phyloP scores from a whole-genome alignment of 73 alveolate genomes.

The Urostyla sp. region DNA sequence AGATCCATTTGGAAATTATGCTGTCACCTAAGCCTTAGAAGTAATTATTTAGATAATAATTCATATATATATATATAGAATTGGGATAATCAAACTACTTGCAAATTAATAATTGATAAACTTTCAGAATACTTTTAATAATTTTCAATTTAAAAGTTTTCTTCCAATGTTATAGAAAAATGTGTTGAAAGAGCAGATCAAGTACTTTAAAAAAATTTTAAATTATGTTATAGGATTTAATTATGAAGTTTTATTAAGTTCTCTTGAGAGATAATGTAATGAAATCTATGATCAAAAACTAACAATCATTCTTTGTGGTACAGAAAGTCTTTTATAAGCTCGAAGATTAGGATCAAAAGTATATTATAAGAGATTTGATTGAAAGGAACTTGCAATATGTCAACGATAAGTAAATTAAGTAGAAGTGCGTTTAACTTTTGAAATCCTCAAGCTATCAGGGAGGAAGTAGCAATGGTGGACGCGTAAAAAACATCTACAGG shows the following conservation, averaged over 20 bases:
- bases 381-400: slow-evolving; percentile 15
- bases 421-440: background rate
- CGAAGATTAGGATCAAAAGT: background rate
- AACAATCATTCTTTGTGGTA: slow-evolving; percentile 38
- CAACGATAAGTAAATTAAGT: slow-evolving; percentile 24
- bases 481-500: no score
- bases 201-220: slow-evolving; percentile 40
- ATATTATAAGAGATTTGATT: background rate
- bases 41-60: no score
- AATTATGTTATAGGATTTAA: slow-evolving; percentile 1
- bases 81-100: slow-evolving; percentile 74
- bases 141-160: slow-evolving; percentile 72
- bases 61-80: slow-evolving; percentile 6
- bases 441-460: no score
- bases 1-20: slow-evolving; percentile 94
- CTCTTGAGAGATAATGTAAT: slow-evolving; percentile 36
- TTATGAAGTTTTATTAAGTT: slow-evolving; percentile 15
- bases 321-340: slow-evolving; percentile 10
- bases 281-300: slow-evolving; percentile 31
- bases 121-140: slow-evolving; percentile 49
- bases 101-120: slow-evolving; percentile 46
- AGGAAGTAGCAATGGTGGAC: no score
- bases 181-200: slow-evolving; percentile 78
- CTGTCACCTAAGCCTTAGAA: slow-evolving; percentile 86
- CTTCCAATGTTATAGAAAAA: slow-evolving; percentile 78